Conservation (phyloP, 345 rosid species). For the Moricandia moricandioides region DNA sequence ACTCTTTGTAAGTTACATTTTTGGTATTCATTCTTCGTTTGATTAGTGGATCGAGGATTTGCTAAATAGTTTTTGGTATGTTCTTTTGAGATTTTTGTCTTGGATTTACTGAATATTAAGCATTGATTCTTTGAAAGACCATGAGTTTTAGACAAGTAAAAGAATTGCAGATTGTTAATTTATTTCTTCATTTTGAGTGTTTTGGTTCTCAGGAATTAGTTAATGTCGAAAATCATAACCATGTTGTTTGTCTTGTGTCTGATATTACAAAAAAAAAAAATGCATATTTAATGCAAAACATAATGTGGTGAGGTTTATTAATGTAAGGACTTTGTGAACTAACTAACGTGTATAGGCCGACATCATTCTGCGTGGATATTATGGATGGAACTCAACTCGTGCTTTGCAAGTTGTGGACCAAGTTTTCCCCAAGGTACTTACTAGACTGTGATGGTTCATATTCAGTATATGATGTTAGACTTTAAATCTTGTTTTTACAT, state of each 20-base stretch:
- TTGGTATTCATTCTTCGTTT: not conserved
- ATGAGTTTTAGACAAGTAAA: not conserved
- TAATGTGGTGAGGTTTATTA: not conserved
- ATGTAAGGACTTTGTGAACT: conserved; percentile 7
- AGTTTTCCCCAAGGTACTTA: conserved; percentile 82
- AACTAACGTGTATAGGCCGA: conserved; percentile 63
- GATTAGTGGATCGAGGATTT: not conserved
- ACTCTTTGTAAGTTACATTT: not conserved
- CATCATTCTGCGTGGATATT: conserved; percentile 76
- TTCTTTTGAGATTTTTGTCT: no score
- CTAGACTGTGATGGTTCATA: no score
- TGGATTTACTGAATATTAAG: no score
- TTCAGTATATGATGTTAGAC: no score
- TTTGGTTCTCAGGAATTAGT: not conserved
- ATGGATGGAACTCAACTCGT: conserved; percentile 92
- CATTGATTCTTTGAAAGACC: not conserved
- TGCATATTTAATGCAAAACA: conserved; percentile 15
- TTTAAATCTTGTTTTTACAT: no score
- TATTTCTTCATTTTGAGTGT: not conserved
- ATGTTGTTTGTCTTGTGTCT: not conserved
- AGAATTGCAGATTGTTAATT: not conserved
- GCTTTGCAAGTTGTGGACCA: conserved; percentile 77
- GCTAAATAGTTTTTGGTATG: no score
- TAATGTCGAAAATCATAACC: not conserved
- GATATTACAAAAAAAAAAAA: not conserved